A percentile compares a stretch with the other conserved stretches of the same genome.
These are phyloP conservation scores for Echites panduratus DNA, from an alignment of 257 asterid genomes.

Conservation along the genomic window DNA sequence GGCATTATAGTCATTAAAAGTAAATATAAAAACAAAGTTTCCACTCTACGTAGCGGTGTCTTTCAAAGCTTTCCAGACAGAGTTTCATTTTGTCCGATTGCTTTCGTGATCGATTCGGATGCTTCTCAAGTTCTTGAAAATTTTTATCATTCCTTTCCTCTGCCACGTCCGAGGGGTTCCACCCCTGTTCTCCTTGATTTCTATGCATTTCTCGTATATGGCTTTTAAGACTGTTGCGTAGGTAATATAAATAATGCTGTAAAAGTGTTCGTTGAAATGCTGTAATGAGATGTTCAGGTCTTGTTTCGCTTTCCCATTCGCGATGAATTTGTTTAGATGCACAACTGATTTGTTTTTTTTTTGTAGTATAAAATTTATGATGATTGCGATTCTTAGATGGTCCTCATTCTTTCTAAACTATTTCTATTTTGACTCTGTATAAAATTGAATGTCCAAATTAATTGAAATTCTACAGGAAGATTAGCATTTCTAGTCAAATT, in stretches of 20 bases:
- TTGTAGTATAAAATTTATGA: too few relatives aligned
- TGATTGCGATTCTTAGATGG: too few relatives aligned
- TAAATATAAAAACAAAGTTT: background rate
- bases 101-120: background rate
- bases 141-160: background rate
- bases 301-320: background rate
- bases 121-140: background rate
- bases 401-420: too few relatives aligned
- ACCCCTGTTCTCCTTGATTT: background rate
- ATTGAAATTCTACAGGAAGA: too few relatives aligned
- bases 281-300: background rate
- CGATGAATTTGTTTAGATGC: background rate
- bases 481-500: too few relatives aligned
- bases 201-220: background rate
- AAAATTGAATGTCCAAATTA: too few relatives aligned
- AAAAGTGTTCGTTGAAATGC: slow-evolving; percentile 17
- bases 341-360: background rate
- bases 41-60: background rate
- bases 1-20: background rate
- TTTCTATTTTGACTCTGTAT: too few relatives aligned
- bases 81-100: background rate
- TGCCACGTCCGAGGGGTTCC: background rate
- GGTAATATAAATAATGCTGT: background rate
- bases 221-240: too few relatives aligned
- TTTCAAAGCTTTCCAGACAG: background rate